A percentile compares a stretch with the other conserved stretches of the same genome.
Conservation (phyloP, 352 stramenopile genomes). For the Pythium phragmiticola region DNA sequence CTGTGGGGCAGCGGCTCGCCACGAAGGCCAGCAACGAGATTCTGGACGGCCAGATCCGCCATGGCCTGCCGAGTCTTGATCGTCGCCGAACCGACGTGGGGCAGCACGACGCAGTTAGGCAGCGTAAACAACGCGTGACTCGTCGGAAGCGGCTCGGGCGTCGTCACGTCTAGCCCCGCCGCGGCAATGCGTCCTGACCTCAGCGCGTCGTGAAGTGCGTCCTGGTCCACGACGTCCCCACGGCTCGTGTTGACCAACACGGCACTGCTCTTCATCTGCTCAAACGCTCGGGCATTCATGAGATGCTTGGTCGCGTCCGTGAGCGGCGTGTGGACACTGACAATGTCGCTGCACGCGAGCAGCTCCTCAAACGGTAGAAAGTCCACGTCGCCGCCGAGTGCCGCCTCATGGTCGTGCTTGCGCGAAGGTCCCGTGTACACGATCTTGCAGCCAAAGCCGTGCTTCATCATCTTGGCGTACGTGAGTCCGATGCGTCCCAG, state of each 20-base stretch:
- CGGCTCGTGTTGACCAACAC: slow-evolving; percentile 92
- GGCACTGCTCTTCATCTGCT: slow-evolving; percentile 80
- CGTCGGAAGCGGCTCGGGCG: slow-evolving; percentile 85
- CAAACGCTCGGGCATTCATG: slow-evolving; percentile 73
- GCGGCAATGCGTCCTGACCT: slow-evolving; percentile 42
- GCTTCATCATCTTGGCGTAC: slow-evolving; percentile 79
- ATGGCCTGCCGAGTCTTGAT: slow-evolving; percentile 64
- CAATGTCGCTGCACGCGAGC: slow-evolving; percentile 78
- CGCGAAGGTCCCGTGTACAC: slow-evolving; percentile 73
- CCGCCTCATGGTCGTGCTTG: slow-evolving; percentile 46
- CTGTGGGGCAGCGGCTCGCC: slow-evolving; percentile 41
- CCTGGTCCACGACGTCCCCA: slow-evolving; percentile 89
- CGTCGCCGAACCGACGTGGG: slow-evolving; percentile 47
- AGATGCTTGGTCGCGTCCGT: slow-evolving; percentile 64
- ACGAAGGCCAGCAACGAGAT: slow-evolving; percentile 53
- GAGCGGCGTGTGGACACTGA: slow-evolving; percentile 86
- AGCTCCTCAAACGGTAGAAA: slow-evolving; percentile 79
- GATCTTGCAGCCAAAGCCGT: slow-evolving; percentile 81
- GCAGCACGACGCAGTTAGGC: slow-evolving; percentile 62
- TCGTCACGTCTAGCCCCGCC: slow-evolving; percentile 85
- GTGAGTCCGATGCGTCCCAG: slow-evolving; percentile 85
- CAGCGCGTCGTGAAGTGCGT: slow-evolving; percentile 57
- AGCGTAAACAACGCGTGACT: slow-evolving; percentile 71
- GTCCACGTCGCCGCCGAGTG: slow-evolving; percentile 46
- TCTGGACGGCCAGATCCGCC: slow-evolving; percentile 69